phyloP scores from a whole-genome alignment of 345 rosid species.

The Eucalyptus guilfoylei region DNA sequence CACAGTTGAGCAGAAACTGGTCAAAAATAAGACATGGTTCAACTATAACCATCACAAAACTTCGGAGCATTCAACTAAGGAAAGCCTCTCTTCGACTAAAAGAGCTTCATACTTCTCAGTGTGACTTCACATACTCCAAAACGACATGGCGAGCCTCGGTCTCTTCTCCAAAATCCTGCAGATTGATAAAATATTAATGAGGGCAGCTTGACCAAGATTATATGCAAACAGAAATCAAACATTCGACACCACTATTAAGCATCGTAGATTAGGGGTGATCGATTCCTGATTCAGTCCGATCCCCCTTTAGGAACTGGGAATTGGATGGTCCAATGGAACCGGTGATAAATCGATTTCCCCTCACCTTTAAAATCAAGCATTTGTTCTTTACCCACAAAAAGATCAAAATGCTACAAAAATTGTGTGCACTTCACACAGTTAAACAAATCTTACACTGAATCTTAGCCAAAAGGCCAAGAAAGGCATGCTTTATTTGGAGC shows the following conservation, averaged over 20 bases:
- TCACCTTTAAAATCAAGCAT: too few species aligned
- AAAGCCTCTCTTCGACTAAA: background rate
- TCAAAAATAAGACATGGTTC: background rate
- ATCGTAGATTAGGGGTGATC: background rate
- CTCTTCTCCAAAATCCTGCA: constrained; percentile 61
- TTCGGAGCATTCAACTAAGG: background rate
- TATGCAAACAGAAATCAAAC: background rate
- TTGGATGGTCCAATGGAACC: too few species aligned
- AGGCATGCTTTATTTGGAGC: too few species aligned
- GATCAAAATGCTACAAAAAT: too few species aligned
- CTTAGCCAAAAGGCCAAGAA: too few species aligned
- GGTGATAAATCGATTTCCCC: too few species aligned
- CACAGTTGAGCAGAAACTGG: background rate
- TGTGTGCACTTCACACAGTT: too few species aligned
- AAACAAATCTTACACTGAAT: too few species aligned
- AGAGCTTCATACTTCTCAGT: constrained; percentile 1
- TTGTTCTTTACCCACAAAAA: too few species aligned
- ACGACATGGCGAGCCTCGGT: constrained; percentile 38
- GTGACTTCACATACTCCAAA: constrained; percentile 35
- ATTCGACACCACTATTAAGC: background rate
- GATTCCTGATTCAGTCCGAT: too few species aligned
- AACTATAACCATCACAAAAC: background rate
- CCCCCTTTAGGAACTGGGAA: too few species aligned
- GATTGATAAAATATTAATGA: background rate
- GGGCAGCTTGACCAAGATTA: background rate